Base-by-base conservation (phyloP, 2,329 filamentous ascomycete genomes). In the Purpureocillium takamizusanense region DNA sequence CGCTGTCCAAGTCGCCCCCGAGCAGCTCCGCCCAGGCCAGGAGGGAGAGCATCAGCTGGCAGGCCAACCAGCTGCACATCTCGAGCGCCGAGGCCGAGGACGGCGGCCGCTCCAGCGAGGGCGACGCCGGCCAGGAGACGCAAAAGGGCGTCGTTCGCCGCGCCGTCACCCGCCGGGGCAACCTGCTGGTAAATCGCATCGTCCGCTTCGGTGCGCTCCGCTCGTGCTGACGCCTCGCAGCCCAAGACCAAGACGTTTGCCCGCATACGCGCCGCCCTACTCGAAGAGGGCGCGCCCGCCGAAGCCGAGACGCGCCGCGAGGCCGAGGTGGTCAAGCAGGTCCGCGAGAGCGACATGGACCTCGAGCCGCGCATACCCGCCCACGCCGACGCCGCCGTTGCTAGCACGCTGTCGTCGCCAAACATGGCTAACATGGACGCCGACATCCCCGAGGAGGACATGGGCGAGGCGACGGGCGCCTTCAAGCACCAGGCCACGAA, bases 161-260 rank as follows among this genome's bases (percentile, higher is more conserved):
- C 45, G 77, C 81, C 1, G 90, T 97, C 7, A 94, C 87, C 7
- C 74, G 92, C 37, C 76, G 90, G 42, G 86, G 89, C 7, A 98
- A 94, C 60, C 71, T 98, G 44, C 62, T 98, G 55, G 86, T 92
- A 70, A 57, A 4, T 4, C 36, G 34, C 15, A 18, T 8, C n/a
- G n/a, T n/a, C n/a, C n/a, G n/a, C n/a, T n/a, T n/a, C n/a, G n/a
- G n/a, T n/a, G n/a, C n/a, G n/a, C n/a, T n/a, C n/a, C n/a, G n/a
- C n/a, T n/a, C n/a, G n/a, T 10, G 9, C 32, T 40, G 30, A 39
- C 28, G 7, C 11, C 17, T 9, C 28, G 28, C 48, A 94, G 86
- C 92, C 94, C 11, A 98, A 97, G 69, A 92, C 90, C 1, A 94
- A 95, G 63, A 88, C 83, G 1, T 98, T 98, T 59, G 88, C 89